Percentiles rank a stretch among this genome's conserved stretches.
Evolutionary conservation across 2,329 filamentous ascomycete genomes (phyloP).

Genomic region (Hypomyces perniciosus): DNA sequence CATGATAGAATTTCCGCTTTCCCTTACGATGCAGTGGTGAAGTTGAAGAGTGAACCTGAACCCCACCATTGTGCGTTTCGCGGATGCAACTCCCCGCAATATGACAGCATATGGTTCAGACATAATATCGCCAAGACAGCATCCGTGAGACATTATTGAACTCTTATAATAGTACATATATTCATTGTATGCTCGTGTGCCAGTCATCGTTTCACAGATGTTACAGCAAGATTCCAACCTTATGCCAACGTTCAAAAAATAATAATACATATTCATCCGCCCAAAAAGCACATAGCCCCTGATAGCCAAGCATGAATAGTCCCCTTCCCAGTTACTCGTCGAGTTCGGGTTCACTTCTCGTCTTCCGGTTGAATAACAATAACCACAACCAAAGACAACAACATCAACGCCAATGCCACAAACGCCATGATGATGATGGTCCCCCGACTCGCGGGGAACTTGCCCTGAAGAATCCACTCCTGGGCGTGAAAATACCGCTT

Average conservation of each 20-base stretch:
- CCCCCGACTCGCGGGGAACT: slow-evolving; percentile 72
- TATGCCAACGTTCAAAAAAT: not conserved
- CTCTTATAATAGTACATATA: too few species aligned
- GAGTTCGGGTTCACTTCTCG: not conserved
- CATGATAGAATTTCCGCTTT: slow-evolving; percentile 23
- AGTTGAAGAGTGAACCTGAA: not conserved
- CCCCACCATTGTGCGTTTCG: not conserved
- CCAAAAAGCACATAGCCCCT: too few species aligned
- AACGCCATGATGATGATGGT: slow-evolving; percentile 65
- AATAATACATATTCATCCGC: not conserved
- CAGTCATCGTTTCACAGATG: not conserved
- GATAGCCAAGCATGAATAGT: not conserved
- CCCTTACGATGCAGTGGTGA: not conserved
- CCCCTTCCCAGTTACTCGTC: not conserved
- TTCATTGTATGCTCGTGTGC: not conserved
- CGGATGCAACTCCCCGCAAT: not conserved
- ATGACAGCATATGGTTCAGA: not conserved
- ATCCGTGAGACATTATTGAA: too few species aligned
- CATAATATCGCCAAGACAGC: not conserved
- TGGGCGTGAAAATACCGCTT: slow-evolving; percentile 73
- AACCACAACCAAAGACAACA: slow-evolving; percentile 54
- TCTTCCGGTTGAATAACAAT: slow-evolving; percentile 43
- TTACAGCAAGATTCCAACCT: too few species aligned
- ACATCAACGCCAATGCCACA: slow-evolving; percentile 58
- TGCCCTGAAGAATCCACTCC: slow-evolving; percentile 72